Evolutionary conservation across 805 yeast genomes (phyloP).

Genomic region (Kluyveromyces aestuarii): DNA sequence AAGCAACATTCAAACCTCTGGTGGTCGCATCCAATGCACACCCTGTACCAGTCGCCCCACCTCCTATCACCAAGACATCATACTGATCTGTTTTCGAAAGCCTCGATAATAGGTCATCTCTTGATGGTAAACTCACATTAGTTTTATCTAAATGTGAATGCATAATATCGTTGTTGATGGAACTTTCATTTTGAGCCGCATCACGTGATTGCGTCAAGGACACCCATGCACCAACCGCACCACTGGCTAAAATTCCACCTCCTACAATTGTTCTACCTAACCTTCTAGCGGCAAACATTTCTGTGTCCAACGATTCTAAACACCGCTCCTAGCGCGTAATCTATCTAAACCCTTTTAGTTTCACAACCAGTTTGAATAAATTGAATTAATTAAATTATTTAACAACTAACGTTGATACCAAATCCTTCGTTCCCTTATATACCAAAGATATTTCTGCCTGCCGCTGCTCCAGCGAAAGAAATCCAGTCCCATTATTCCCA

Average conservation of each 20-base stretch:
- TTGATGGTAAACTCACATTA: constrained; percentile 32
- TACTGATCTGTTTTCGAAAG: constrained; percentile 39
- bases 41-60: constrained; percentile 95
- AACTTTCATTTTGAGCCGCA: not conserved
- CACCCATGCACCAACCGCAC: constrained; percentile 7
- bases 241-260: constrained; percentile 1
- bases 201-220: constrained; percentile 2
- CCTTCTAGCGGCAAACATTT: constrained; percentile 3
- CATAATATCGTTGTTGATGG: constrained; percentile 9
- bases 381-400: too few relatives aligned
- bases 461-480: not conserved
- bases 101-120: constrained; percentile 43
- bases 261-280: not conserved
- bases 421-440: not conserved
- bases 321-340: not conserved
- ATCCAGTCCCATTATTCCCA: not conserved
- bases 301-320: not conserved
- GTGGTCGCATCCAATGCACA: constrained; percentile 86
- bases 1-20: constrained; percentile 81
- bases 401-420: too few relatives aligned
- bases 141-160: constrained; percentile 11
- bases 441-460: not conserved
- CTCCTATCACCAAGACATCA: constrained; percentile 88
- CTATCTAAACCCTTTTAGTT: not conserved
- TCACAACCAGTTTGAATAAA: not conserved